Conservation (phyloP, 805 yeast genomes). For the Sugiyamaella boreocaroliniensis region DNA sequence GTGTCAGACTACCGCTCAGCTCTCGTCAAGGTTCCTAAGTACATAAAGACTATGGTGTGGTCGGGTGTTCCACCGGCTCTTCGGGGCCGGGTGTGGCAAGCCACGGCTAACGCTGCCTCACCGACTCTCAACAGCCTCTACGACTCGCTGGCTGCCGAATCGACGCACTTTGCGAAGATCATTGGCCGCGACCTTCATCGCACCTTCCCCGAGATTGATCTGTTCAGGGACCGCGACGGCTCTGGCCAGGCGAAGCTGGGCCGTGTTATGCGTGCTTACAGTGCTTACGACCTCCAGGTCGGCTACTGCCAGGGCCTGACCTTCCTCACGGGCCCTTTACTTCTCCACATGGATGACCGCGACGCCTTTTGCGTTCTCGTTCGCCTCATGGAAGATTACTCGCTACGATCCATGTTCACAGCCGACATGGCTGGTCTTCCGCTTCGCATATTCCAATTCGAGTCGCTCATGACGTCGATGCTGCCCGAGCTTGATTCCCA, state of each 20-base stretch:
- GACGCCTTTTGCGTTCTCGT: constrained; percentile 47
- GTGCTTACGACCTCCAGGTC: constrained; percentile 56
- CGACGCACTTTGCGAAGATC: constrained; percentile 38
- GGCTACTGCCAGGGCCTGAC: constrained; percentile 67
- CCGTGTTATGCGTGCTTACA: constrained; percentile 52
- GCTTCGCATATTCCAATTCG: constrained; percentile 48
- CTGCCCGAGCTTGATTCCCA: constrained; percentile 41
- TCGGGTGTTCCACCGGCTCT: constrained; percentile 32
- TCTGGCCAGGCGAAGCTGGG: constrained; percentile 43
- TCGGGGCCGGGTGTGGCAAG: constrained; percentile 32
- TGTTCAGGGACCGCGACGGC: constrained; percentile 40
- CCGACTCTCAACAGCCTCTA: constrained; percentile 31
- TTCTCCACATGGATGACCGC: constrained; percentile 38
- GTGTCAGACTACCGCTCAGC: constrained; percentile 28
- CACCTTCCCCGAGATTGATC: constrained; percentile 50
- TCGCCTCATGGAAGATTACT: constrained; percentile 54
- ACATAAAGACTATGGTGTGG: constrained; percentile 27
- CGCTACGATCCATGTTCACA: constrained; percentile 45
- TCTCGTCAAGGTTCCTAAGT: constrained; percentile 26
- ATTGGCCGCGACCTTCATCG: constrained; percentile 54
- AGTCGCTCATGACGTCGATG: constrained; percentile 35
- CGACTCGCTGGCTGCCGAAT: constrained; percentile 35
- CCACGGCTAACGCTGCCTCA: constrained; percentile 28
- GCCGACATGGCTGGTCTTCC: constrained; percentile 50
- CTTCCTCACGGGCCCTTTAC: constrained; percentile 54